These are phyloP conservation scores for Phytophthora colocasiae DNA, from an alignment of 352 stramenopile species.

Conservation along the genomic window DNA sequence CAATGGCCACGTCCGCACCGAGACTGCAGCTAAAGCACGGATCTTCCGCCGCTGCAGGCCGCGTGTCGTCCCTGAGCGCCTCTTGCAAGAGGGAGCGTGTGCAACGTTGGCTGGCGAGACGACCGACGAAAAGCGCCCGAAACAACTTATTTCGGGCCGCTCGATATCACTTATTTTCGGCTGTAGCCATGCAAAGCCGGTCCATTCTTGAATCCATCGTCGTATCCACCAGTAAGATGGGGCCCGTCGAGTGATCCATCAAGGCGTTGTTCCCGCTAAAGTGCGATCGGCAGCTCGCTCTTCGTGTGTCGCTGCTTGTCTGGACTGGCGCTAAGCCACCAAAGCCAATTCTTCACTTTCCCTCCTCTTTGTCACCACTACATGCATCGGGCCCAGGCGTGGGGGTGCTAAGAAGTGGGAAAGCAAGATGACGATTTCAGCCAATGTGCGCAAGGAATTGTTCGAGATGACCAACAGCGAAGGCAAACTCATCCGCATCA, in stretches of 20 bases:
- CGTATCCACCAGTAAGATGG: constrained; percentile 23
- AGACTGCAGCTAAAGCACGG: neutral
- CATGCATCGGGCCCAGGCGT: constrained; percentile 35
- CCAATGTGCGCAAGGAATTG: constrained; percentile 86
- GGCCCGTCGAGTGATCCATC: constrained; percentile 23
- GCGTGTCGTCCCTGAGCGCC: neutral
- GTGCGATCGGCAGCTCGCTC: constrained; percentile 52
- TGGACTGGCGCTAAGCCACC: constrained; percentile 37
- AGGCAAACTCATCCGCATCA: constrained; percentile 86
- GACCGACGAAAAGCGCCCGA: constrained; percentile 14
- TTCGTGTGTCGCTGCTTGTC: constrained; percentile 36
- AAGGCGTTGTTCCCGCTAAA: constrained; percentile 34
- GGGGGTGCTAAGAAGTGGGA: constrained; percentile 23
- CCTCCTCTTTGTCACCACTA: constrained; percentile 27
- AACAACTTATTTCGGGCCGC: too few relatives aligned
- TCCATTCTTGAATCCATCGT: constrained; percentile 24
- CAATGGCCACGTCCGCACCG: neutral
- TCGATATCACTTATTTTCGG: constrained; percentile 2
- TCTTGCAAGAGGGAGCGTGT: constrained; percentile 11
- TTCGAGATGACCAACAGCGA: constrained; percentile 85
- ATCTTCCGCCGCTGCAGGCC: neutral
- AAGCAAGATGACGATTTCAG: constrained; percentile 84
- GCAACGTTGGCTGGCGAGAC: constrained; percentile 10
- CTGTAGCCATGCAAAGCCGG: constrained; percentile 1
- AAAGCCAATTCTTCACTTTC: constrained; percentile 45